Base-by-base conservation (phyloP, 2,329 filamentous ascomycete genomes). In the Exophiala sp. region DNA sequence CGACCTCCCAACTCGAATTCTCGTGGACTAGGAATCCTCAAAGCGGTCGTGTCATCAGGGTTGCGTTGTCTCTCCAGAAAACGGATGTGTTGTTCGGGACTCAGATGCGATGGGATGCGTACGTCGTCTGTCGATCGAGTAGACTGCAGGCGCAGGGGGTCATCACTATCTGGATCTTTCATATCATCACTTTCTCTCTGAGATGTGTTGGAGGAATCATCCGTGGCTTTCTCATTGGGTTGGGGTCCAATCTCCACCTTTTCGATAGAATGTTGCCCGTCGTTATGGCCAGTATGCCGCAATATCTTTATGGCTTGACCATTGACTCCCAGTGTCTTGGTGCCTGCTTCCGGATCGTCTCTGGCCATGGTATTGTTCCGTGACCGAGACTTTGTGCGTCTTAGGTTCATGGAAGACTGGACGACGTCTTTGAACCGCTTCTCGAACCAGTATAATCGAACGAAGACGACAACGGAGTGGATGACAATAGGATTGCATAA, bases 401-500 rank as follows among this genome's bases (percentile, higher is more conserved):
- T 83, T 49, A 85, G 76, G 40, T 74, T 77, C 50, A 84, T 82
- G 1, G 88, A 85, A 63, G 95, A 88, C 33, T 79, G 79, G 11
- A 88, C 91, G 60, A 96, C 82, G 64, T 88, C 80, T 67, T 95
- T 88, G 68, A 99, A 97, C 6, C 91, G 84, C 71, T 95, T 96
- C 72, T 99, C 91, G 68, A 99, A 99, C 92, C 92, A 99, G 72
- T 96, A 96, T 1, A 99, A 77, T 21, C 94, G 87, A 11, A 97
- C 79, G 63, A 96, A 92, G 6, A 99, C 94, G 41, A 99, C 90
- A 41, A 83, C 87, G 1, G 88, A 83, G 66, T 95, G 85, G 64
- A 96, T 86, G 43, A 88, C 85, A 57, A 96, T 94, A 0, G 91
- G 91, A 47, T 90, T 95, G 21, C 86, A 84, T 10, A 89, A 64